phyloP scores from a whole-genome alignment of 2,329 filamentous ascomycete genomes.

The Scedosporium minutisporum region DNA sequence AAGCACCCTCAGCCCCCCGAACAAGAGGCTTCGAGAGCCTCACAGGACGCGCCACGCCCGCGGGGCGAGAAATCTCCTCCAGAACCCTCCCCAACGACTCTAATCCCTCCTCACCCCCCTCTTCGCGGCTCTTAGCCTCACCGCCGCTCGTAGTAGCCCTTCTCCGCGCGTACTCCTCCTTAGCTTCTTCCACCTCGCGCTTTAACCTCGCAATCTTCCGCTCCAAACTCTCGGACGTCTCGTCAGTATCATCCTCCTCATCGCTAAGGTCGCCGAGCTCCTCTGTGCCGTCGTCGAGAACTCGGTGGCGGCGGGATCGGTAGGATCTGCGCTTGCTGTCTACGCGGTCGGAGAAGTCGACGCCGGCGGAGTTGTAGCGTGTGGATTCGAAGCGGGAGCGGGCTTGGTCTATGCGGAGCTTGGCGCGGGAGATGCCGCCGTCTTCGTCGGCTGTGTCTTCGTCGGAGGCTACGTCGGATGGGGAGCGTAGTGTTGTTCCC shows the following conservation, averaged over 20 bases:
- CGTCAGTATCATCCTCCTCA: slow-evolving; percentile 40
- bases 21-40: slow-evolving; percentile 3
- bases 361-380: slow-evolving; percentile 67
- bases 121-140: slow-evolving; percentile 22
- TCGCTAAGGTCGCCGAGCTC: slow-evolving; percentile 69
- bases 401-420: slow-evolving; percentile 68
- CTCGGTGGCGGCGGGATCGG: slow-evolving; percentile 56
- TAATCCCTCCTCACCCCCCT: slow-evolving; percentile 39
- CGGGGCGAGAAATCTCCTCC: slow-evolving; percentile 47
- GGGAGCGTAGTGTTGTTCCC: slow-evolving; percentile 46
- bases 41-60: slow-evolving; percentile 4
- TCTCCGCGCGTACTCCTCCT: slow-evolving; percentile 49
- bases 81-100: slow-evolving; percentile 62
- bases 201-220: slow-evolving; percentile 72
- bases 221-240: slow-evolving; percentile 63
- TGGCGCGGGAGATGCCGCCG: slow-evolving; percentile 64
- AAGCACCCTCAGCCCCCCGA: background rate
- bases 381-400: slow-evolving; percentile 66
- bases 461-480: slow-evolving; percentile 53
- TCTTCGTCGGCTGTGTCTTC: slow-evolving; percentile 53
- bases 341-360: slow-evolving; percentile 85
- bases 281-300: slow-evolving; percentile 52
- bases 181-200: slow-evolving; percentile 70
- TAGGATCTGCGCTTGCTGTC: slow-evolving; percentile 77
- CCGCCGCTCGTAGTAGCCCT: slow-evolving; percentile 35